phyloP scores from a whole-genome alignment of 2,329 filamentous ascomycete genomes.

The Alternaria triticimaculans region DNA sequence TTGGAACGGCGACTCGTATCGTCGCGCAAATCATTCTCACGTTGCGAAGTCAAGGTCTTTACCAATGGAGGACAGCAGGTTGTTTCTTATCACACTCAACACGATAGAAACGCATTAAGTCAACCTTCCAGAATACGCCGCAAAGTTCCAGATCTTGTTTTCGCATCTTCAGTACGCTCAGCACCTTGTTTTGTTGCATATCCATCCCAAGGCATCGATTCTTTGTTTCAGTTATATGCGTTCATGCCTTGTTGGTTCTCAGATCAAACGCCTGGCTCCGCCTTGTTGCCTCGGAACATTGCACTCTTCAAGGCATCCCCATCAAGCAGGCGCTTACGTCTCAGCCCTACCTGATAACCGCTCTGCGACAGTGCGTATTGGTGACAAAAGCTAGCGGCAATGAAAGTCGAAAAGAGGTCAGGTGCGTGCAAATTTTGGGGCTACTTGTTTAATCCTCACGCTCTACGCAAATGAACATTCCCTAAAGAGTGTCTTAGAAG shows the following conservation, averaged over 20 bases:
- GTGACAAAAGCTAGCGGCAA: neutral
- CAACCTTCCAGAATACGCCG: neutral
- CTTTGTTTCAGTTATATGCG: conserved; percentile 1
- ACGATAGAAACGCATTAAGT: neutral
- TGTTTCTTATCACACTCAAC: neutral
- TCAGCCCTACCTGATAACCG: neutral
- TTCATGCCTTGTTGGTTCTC: neutral
- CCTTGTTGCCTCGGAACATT: conserved; percentile 2
- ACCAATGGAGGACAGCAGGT: neutral
- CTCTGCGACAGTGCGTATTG: neutral
- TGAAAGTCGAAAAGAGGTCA: neutral
- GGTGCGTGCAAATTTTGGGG: neutral
- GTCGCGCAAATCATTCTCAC: neutral
- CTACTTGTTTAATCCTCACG: neutral
- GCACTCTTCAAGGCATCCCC: neutral
- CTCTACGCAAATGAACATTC: neutral
- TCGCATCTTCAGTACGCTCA: neutral
- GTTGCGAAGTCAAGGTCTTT: neutral
- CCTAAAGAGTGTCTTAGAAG: neutral
- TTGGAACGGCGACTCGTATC: neutral
- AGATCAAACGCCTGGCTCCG: neutral
- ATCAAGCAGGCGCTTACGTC: neutral
- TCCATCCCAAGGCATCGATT: neutral
- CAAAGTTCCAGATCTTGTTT: conserved; percentile 3
- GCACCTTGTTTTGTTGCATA: neutral